Conservation (phyloP, 345 rosid species). For the Ceriops tagal region DNA sequence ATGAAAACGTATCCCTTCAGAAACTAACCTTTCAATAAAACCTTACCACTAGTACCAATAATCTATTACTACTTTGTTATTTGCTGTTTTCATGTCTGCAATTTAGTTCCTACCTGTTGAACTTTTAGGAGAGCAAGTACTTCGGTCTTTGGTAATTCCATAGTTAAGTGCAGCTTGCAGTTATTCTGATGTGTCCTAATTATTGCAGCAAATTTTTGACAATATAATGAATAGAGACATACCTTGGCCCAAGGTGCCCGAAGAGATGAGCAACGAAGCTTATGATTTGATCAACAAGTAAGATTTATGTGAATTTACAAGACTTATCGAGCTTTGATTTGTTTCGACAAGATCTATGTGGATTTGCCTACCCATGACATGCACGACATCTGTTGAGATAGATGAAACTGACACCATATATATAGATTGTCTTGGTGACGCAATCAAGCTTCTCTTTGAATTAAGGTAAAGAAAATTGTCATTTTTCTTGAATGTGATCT, state of each 20-base stretch:
- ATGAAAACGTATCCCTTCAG: too few species aligned
- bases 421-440: background rate
- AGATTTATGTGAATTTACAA: constrained; percentile 27
- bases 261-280: constrained; percentile 73
- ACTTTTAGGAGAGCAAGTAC: background rate
- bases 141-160: constrained; percentile 1
- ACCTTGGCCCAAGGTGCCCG: constrained; percentile 88
- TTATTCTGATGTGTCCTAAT: constrained; percentile 9
- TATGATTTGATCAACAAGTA: constrained; percentile 81
- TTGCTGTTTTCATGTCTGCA: background rate
- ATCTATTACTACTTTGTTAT: background rate
- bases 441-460: constrained; percentile 3
- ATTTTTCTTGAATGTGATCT: constrained; percentile 16
- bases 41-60: background rate
- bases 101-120: background rate
- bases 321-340: background rate
- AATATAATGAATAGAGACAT: constrained; percentile 87
- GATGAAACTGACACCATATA: too few species aligned
- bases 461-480: constrained; percentile 2
- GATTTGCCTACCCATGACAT: too few species aligned
- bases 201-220: constrained; percentile 82
- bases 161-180: constrained; percentile 6
- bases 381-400: too few species aligned
- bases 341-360: background rate
- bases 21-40: too few species aligned